phyloP scores from a whole-genome alignment of 352 stramenopile species.

The Globisporangium nunn region DNA sequence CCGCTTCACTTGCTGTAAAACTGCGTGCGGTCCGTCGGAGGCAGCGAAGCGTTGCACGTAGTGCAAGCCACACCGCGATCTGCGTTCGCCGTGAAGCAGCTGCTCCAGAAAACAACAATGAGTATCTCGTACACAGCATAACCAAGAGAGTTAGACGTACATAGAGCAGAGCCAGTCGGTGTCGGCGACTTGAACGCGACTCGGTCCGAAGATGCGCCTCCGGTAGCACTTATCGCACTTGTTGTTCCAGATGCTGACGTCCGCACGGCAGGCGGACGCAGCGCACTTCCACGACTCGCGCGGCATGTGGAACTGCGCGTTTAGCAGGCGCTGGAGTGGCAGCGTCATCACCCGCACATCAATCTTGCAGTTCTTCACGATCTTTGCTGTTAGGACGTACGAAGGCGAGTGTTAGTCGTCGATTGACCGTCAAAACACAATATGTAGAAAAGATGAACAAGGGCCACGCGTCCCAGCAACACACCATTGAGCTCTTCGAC shows the following conservation, averaged over 20 bases:
- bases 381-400: constrained; percentile 25
- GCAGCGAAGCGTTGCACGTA: constrained; percentile 32
- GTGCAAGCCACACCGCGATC: constrained; percentile 26
- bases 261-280: constrained; percentile 26
- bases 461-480: not conserved
- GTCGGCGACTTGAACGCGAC: constrained; percentile 31
- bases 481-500: constrained; percentile 52
- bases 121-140: not conserved
- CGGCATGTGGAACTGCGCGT: constrained; percentile 29
- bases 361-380: constrained; percentile 54
- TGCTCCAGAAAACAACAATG: constrained; percentile 11
- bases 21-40: constrained; percentile 12
- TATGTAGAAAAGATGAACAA: too few relatives aligned
- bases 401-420: not conserved
- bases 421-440: not conserved
- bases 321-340: constrained; percentile 37
- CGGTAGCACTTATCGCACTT: constrained; percentile 39
- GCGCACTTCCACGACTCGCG: constrained; percentile 53
- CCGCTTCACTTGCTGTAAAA: constrained; percentile 10
- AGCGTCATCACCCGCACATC: constrained; percentile 35
- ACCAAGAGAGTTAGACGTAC: constrained; percentile 18
- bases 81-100: constrained; percentile 48
- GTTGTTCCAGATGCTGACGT: constrained; percentile 60
- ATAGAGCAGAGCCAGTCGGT: constrained; percentile 66
- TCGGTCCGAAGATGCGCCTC: constrained; percentile 45